Evolutionary conservation across 805 yeast genomes (phyloP), one percentile per base, ranked within the genome.

Genomic region (Zygotorulaspora chibaensis): DNA sequence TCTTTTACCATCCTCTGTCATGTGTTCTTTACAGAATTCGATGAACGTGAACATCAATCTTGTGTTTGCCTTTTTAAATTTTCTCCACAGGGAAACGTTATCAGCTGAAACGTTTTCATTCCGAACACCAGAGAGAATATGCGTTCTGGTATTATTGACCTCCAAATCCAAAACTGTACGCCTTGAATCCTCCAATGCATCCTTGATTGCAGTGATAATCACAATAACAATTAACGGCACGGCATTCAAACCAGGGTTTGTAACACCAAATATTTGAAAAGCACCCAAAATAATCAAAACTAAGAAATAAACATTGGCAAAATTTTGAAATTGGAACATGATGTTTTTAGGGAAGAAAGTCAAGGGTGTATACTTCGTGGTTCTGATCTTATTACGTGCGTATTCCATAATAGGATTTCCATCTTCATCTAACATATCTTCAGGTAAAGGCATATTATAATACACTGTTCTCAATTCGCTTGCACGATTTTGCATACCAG

Each of bases 331-430:
- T 69, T 93, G 98, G 52, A 77, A 75, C 38, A 69, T 65, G 39
- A 91, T 65, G 67, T 91, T 89, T 64, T 89, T 89, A 2, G 98
- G 98, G 26, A 93, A 53, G 60, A 91, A 91, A 8, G 88, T 73
- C 38, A 93, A 62, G 5, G 98, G 96, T 2, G 97, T 91, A 66
- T 91, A 91, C 69, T 88, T 91, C 2, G 99, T 88, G 0, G 98
- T 89, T 70, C 97, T 80, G 55, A 93, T 87, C 65, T 93, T 90
- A 71, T 91, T 91, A 50, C 96, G 76, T 9, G 95, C 81, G 61
- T 85, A 91, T n/a, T 66, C 62, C 0, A 73, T 71, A 15, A 58
- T 60, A 1, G 91, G 86, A 30, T 76, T 74, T 11, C 84, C 83
- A 1, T 81, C 75, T 59, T 79, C 80, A 48, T 81, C 83, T 16